Base-by-base conservation (phyloP, 129 eudicot genomes). In the Glebionis coronaria region DNA sequence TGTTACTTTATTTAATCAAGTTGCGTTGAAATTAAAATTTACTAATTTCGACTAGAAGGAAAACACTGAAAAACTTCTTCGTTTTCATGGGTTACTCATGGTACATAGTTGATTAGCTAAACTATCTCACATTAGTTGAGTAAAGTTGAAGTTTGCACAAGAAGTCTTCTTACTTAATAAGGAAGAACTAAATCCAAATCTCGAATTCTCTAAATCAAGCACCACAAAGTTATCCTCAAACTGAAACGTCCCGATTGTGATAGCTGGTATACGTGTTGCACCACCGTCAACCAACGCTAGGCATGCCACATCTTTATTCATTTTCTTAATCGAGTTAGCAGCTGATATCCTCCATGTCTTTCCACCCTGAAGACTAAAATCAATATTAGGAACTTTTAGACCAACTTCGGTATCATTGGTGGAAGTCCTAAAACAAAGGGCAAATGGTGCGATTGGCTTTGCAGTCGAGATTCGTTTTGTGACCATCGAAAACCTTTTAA, bases 211-310 rank as follows among this genome's bases (percentile, higher is more conserved):
- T 44, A 74, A n/a, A 71, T 82, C 76, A 82, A 82, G 74, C 63
- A 56, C 54, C 46, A 74, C 54, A 38, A 79, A 74, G 46, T 71
- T 73, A 20, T 79, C 69, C 68, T 79, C 80, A 65, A 79, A 44
- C 54, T 79, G 83, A 69, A 67, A 74, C 3, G 69, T 55, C 20
- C 83, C 83, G 1, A 79, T 79, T 28, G 74, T 76, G 8, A 74
- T 56, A 1, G 68, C 73, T 14, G 61, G 68, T 15, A 56, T 63
- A 5, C 63, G 70, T 12, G 20, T 74, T 51, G 54, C 59, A 2
- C 83, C 83, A 2, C 83, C 80, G 51, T 79, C 80, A 31, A 74
- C 80, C 57, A 79, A 74, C 11, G 80, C 80, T 44, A 79, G 49
- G 55, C 83, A 79, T n/a, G 73, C 73, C 45, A 75, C 80, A 20